Percentiles rank a stretch among this genome's conserved stretches.
Conservation (phyloP, 306 rosid genomes). For the Casuarina equisetifolia region DNA sequence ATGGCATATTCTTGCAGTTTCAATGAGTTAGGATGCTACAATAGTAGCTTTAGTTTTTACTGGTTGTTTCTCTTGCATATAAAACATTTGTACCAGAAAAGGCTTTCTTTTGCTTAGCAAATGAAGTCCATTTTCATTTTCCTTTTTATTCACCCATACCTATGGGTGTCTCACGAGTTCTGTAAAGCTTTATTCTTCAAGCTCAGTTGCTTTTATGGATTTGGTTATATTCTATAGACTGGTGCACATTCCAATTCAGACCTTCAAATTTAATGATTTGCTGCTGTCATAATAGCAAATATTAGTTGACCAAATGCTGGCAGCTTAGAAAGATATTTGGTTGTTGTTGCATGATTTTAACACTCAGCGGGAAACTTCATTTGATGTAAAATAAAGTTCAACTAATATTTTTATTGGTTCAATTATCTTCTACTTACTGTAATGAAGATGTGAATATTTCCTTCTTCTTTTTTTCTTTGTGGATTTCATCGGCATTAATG, state of each 20-base stretch:
- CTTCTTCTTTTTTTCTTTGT: neutral
- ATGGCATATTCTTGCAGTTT: too few species aligned
- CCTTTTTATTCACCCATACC: neutral
- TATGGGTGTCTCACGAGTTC: neutral
- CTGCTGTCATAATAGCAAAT: neutral
- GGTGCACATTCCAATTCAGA: neutral
- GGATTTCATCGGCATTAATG: neutral
- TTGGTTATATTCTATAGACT: neutral
- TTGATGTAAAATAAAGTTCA: neutral
- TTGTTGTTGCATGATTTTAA: neutral
- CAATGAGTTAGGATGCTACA: too few species aligned
- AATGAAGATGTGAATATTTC: neutral
- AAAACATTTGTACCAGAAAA: too few species aligned
- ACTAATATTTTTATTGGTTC: neutral
- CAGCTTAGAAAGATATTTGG: neutral
- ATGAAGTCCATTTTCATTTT: neutral
- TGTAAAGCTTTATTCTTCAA: neutral
- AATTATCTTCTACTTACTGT: neutral
- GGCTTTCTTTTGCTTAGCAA: neutral
- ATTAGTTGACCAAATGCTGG: neutral
- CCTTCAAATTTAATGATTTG: neutral
- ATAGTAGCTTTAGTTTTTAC: too few species aligned
- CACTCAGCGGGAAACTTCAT: neutral
- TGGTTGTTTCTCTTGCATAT: too few species aligned
- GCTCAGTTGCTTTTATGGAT: neutral